Evolutionary conservation across 352 stramenopile species (phyloP), one percentile per base, ranked within the genome.

Genomic region (Globisporangium yorkense): DNA sequence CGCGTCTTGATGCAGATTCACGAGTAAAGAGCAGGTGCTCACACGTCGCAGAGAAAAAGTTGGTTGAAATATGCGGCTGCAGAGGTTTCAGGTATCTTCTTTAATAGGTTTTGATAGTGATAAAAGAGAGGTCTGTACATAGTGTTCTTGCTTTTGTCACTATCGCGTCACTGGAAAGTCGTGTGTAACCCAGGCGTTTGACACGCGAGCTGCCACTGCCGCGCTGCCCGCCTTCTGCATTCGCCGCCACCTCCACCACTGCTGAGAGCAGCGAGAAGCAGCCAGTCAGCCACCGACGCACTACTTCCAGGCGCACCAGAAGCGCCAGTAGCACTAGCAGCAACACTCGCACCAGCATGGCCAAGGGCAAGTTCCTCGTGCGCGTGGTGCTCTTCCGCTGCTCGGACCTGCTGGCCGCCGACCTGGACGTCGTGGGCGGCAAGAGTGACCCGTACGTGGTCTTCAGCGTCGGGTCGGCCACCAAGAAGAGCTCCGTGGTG

Each of bases 361-460:
- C 33, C 5, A 72, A 73, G 65, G 67, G 57, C 57, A 76, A 75
- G 54, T 87, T 70, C 62, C 37, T 74, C 46, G 59, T 87, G 57
- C 74, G 62, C 33, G 69, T 89, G 37, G 71, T 87, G 48, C 72
- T 89, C 37, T 87, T 74, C 68, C 76, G 80, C 59, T 89, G 80
- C 72, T 64, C 70, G 24, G 71, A 87, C 62, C 59, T 89, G 49
- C 64, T 74, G 31, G 75, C 75, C 8, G 67, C 66, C 18, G 75
- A 89, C 62, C 37, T 71, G 54, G 65, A 76, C 35, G 49, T 84
- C 18, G 71, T 75, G 21, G 77, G 76, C 33, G 77, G 79, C 60
- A 89, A 87, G 67, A 89, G 82, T 68, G 75, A 89, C 67, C 74
- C 77, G 59, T 92, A 89, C 65, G 82, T 92, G 46, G 68, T 87